These are phyloP conservation scores for Pyrenophora teres DNA, from an alignment of 2,329 filamentous ascomycete species.

Conservation along the genomic window DNA sequence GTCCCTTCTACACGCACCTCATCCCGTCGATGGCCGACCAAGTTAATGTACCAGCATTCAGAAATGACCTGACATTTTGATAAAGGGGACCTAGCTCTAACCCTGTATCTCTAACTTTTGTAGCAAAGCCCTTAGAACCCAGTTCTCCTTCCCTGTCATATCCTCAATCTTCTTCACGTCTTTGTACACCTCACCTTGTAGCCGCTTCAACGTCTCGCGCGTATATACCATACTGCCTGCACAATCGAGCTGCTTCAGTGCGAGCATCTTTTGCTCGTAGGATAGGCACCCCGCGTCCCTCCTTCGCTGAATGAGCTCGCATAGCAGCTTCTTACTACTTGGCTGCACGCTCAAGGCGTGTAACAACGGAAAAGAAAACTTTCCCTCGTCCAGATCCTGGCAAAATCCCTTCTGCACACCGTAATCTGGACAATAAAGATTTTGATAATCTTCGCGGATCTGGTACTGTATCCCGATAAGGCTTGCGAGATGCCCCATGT, in stretches of 20 bases:
- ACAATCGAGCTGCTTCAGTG: neutral
- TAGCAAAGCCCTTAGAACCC: slow-evolving; percentile 1
- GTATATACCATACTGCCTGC: neutral
- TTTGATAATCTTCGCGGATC: slow-evolving; percentile 88
- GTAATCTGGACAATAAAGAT: slow-evolving; percentile 66
- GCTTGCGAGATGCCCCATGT: neutral
- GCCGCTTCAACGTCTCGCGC: neutral
- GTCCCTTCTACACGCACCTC: too few species aligned
- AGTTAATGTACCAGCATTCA: too few species aligned
- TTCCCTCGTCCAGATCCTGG: slow-evolving; percentile 91
- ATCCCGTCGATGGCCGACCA: too few species aligned
- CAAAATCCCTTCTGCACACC: slow-evolving; percentile 85
- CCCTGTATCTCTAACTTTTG: neutral
- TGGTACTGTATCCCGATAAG: slow-evolving; percentile 60
- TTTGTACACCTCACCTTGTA: neutral
- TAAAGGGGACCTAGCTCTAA: too few species aligned
- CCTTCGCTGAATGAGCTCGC: neutral
- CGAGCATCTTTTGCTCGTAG: neutral
- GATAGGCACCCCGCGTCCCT: neutral
- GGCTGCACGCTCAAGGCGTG: neutral
- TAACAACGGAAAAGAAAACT: slow-evolving; percentile 65
- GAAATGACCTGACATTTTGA: too few species aligned
- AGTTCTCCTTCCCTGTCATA: neutral
- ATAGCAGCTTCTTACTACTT: neutral
- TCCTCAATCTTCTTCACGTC: neutral